Evolutionary conservation across 371 early-diverging fungal species (phyloP).

Genomic region (Mortierella sp.): DNA sequence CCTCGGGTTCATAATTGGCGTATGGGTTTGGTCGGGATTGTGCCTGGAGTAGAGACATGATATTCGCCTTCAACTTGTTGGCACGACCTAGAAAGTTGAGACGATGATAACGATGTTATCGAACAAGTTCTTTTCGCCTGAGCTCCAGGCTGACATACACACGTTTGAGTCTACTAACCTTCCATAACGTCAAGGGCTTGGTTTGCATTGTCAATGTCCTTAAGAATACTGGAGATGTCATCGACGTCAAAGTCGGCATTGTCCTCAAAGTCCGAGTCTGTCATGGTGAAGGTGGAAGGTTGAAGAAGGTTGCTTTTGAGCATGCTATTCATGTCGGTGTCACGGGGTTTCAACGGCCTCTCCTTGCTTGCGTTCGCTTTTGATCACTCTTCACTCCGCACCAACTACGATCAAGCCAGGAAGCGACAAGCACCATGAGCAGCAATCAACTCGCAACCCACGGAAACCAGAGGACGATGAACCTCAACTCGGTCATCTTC

Average conservation of each 20-base stretch:
- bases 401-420: not conserved
- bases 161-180: constrained; percentile 7
- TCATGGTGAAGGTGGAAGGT: constrained; percentile 20
- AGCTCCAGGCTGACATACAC: too few relatives aligned
- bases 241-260: constrained; percentile 32
- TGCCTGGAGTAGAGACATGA: constrained; percentile 36
- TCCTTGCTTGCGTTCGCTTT: too few relatives aligned
- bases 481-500: constrained; percentile 80
- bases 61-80: constrained; percentile 31
- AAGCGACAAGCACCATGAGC: constrained; percentile 21
- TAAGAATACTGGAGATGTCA: constrained; percentile 49
- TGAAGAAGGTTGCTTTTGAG: not conserved
- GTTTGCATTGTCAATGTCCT: constrained; percentile 42
- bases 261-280: constrained; percentile 45
- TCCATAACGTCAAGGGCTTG: constrained; percentile 43
- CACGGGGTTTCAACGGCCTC: too few relatives aligned
- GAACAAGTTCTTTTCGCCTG: not conserved
- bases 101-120: not conserved
- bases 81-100: constrained; percentile 25
- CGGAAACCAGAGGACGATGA: constrained; percentile 87
- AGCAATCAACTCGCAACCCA: constrained; percentile 75
- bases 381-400: not conserved
- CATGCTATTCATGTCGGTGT: not conserved
- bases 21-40: constrained; percentile 47
- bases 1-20: constrained; percentile 15